phyloP scores from a whole-genome alignment of 2,329 filamentous ascomycete species.

The Phialophora expanda region DNA sequence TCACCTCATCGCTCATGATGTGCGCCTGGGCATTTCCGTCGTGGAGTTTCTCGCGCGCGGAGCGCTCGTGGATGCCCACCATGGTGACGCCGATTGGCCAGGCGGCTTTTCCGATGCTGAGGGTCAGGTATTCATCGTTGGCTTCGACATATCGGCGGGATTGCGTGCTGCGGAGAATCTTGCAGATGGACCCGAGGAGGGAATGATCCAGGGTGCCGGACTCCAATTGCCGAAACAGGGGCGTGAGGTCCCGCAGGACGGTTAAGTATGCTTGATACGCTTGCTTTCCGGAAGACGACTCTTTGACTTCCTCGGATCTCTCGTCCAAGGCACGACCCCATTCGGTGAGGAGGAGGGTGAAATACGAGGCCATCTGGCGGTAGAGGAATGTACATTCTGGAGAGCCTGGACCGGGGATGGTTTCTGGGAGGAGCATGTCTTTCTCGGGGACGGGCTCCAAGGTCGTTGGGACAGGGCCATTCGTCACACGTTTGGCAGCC shows the following conservation, averaged over 20 bases:
- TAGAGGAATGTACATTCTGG: constrained; percentile 74
- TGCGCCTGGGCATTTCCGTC: constrained; percentile 79
- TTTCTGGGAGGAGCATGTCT: constrained; percentile 80
- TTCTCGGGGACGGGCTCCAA: constrained; percentile 78
- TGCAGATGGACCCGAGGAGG: constrained; percentile 79
- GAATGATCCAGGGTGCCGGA: constrained; percentile 76
- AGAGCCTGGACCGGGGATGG: constrained; percentile 66
- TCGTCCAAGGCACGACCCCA: constrained; percentile 78
- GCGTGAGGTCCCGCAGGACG: constrained; percentile 83
- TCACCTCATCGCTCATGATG: constrained; percentile 96
- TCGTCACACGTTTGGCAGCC: constrained; percentile 50
- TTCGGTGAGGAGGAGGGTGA: constrained; percentile 90
- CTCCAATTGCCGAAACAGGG: constrained; percentile 89
- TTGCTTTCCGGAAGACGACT: constrained; percentile 78
- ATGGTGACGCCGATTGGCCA: constrained; percentile 99
- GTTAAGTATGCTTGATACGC: constrained; percentile 86
- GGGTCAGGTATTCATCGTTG: constrained; percentile 88
- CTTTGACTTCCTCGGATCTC: constrained; percentile 63
- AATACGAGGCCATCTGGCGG: constrained; percentile 90
- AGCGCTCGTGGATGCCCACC: constrained; percentile 98
- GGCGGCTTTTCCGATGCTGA: constrained; percentile 94
- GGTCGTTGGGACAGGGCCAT: constrained; percentile 85
- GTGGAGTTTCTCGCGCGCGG: constrained; percentile 92
- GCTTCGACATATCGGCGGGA: constrained; percentile 92
- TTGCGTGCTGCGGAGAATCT: constrained; percentile 91